Evolutionary conservation across 352 stramenopile species (phyloP).

Genomic region (Phytophthora parvispora): DNA sequence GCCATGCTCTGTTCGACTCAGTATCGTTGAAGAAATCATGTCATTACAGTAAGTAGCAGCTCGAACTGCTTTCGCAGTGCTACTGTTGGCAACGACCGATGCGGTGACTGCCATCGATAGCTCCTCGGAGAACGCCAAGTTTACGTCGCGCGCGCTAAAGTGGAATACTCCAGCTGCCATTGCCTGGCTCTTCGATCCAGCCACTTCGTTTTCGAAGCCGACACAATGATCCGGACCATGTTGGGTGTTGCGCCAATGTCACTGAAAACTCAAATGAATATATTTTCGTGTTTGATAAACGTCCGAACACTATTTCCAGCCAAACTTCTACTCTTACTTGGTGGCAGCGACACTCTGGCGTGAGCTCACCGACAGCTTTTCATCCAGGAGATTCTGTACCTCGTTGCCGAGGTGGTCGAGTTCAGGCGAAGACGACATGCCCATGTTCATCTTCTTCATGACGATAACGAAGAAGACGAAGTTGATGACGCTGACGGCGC

Average conservation of each 20-base stretch:
- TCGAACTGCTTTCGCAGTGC: not conserved
- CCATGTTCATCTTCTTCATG: constrained; percentile 74
- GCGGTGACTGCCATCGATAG: not conserved
- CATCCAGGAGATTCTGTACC: constrained; percentile 5
- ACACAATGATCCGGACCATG: not conserved
- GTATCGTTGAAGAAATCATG: no score
- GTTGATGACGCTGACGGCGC: constrained; percentile 58
- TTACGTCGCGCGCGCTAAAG: not conserved
- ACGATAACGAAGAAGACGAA: constrained; percentile 52
- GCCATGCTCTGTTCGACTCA: no score
- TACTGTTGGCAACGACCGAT: not conserved
- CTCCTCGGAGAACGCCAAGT: not conserved
- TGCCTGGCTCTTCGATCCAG: not conserved
- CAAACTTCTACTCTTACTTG: constrained; percentile 25
- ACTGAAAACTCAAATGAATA: not conserved
- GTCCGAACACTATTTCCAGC: no score
- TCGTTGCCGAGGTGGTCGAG: constrained; percentile 21
- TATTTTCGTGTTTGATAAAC: not conserved
- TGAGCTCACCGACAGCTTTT: constrained; percentile 21
- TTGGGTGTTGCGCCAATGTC: not conserved
- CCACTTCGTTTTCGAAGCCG: not conserved
- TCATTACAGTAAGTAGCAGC: no score
- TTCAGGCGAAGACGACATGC: constrained; percentile 30
- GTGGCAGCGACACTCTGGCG: constrained; percentile 16
- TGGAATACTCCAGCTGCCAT: not conserved